phyloP scores from a whole-genome alignment of 768 basidiomycete genomes.

The Auricularia heimuer region DNA sequence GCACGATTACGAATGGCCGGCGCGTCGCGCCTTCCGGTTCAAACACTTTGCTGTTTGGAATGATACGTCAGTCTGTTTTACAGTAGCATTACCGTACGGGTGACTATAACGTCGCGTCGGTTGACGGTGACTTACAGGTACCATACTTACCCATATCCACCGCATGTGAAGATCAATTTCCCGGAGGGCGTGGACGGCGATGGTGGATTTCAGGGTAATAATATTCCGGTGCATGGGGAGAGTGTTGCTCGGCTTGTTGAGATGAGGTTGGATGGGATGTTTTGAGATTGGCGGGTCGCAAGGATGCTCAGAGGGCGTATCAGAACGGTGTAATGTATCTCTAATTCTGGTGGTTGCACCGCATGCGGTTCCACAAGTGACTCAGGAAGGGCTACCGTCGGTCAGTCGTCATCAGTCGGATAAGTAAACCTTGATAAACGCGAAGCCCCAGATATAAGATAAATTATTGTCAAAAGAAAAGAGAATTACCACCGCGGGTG shows the following conservation, averaged over 20 bases:
- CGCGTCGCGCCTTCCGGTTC: constrained; percentile 20
- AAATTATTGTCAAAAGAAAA: too few relatives aligned
- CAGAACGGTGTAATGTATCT: too few relatives aligned
- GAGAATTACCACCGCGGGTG: too few relatives aligned
- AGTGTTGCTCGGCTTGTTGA: constrained; percentile 61
- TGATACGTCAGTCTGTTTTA: constrained; percentile 10
- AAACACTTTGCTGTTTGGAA: constrained; percentile 28
- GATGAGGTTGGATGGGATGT: constrained; percentile 39
- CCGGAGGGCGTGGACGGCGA: constrained; percentile 43
- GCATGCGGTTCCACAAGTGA: too few relatives aligned
- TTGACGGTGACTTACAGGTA: constrained; percentile 13
- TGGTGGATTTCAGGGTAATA: constrained; percentile 54
- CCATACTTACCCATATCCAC: constrained; percentile 35
- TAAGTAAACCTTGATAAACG: too few relatives aligned
- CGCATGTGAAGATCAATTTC: constrained; percentile 39
- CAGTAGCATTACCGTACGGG: not conserved
- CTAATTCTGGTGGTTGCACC: too few relatives aligned
- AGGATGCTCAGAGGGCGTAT: not conserved
- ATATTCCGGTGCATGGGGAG: constrained; percentile 67
- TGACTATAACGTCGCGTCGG: not conserved
- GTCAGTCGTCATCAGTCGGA: too few relatives aligned
- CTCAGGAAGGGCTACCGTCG: too few relatives aligned
- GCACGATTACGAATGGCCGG: constrained; percentile 27
- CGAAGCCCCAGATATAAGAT: too few relatives aligned
- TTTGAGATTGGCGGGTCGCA: not conserved